Evolutionary conservation across 1,284 basidiomycete species (phyloP).

Genomic region (Naganishia sp.): DNA sequence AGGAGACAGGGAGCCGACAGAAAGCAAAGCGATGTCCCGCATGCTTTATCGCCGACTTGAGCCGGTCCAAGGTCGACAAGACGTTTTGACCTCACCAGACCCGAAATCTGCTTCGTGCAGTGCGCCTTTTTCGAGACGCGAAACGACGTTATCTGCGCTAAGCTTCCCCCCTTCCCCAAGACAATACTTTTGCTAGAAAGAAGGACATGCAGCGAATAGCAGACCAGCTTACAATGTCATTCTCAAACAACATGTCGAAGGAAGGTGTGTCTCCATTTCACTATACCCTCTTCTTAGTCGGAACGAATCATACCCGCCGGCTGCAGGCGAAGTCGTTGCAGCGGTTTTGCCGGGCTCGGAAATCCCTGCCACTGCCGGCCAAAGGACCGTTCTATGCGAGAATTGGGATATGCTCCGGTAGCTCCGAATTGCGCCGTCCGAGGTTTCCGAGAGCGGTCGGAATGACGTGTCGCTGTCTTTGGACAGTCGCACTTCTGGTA

Average conservation of each 20-base stretch:
- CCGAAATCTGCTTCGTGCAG: neutral
- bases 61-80: neutral
- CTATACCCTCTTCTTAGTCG: conserved; percentile 10
- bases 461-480: conserved; percentile 13
- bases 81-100: neutral
- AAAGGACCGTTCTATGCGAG: conserved; percentile 3
- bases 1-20: neutral
- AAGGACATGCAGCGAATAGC: neutral
- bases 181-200: conserved; percentile 18
- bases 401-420: conserved; percentile 5
- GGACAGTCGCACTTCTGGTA: too few species aligned
- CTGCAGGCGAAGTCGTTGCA: neutral
- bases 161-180: conserved; percentile 18
- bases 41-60: conserved; percentile 1
- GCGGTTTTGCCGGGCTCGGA: conserved; percentile 16
- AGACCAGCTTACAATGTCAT: too few species aligned
- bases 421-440: conserved; percentile 18
- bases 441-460: neutral
- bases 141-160: conserved; percentile 6
- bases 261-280: conserved; percentile 18
- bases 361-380: conserved; percentile 14
- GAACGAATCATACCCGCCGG: conserved; percentile 1
- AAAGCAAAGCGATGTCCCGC: neutral
- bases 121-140: conserved; percentile 11
- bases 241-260: neutral